Percentiles rank a stretch among this genome's conserved stretches.
Conservation (phyloP, 495 filamentous ascomycete genomes). For the Xylaria curta region DNA sequence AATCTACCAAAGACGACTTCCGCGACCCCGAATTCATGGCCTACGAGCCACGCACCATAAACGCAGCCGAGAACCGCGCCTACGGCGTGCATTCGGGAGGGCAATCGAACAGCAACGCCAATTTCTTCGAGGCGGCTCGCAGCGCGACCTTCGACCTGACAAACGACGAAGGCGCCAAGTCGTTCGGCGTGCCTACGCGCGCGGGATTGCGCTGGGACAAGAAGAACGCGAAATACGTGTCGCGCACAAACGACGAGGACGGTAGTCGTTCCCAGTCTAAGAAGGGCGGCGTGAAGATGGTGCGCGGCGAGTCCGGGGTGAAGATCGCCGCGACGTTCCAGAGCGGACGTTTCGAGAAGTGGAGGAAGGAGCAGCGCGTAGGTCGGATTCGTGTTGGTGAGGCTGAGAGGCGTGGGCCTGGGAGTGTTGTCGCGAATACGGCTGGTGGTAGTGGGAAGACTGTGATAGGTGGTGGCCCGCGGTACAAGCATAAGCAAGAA, state of each 20-base stretch:
- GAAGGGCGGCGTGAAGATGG: constrained; percentile 77
- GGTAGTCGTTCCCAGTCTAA: constrained; percentile 77
- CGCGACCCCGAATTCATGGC: constrained; percentile 97
- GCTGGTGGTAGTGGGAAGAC: constrained; percentile 30
- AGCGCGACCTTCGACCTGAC: constrained; percentile 86
- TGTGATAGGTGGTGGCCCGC: constrained; percentile 42
- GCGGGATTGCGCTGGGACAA: constrained; percentile 93
- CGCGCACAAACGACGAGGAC: constrained; percentile 89
- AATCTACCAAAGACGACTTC: constrained; percentile 53
- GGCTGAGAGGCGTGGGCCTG: constrained; percentile 68
- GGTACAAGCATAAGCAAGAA: constrained; percentile 82
- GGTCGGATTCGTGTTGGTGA: constrained; percentile 79
- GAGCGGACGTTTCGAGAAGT: constrained; percentile 89
- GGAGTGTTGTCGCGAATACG: constrained; percentile 34
- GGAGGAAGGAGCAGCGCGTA: constrained; percentile 85
- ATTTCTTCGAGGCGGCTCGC: constrained; percentile 84
- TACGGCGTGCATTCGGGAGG: constrained; percentile 90
- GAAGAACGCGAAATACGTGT: constrained; percentile 92
- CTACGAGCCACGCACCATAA: constrained; percentile 79
- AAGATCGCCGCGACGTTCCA: constrained; percentile 95
- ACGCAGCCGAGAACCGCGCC: constrained; percentile 82
- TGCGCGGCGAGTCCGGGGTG: constrained; percentile 88
- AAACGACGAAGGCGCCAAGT: constrained; percentile 79
- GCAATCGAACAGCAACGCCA: constrained; percentile 61
- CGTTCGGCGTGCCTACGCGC: constrained; percentile 74